Conservation (phyloP, 257 asterid genomes). For the Solanum pimpinellifolium region DNA sequence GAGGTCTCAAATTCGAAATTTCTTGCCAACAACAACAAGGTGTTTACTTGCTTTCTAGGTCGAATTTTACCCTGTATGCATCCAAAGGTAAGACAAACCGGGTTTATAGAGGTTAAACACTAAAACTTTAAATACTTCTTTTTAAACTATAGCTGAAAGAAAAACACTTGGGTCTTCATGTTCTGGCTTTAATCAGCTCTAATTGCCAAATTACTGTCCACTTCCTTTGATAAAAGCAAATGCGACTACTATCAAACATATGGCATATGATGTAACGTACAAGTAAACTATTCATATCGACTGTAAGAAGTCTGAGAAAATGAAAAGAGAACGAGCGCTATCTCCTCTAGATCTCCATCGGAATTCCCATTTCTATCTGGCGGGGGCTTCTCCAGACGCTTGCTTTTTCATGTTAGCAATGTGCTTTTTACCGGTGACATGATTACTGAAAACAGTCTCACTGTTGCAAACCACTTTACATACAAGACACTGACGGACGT, state of each 20-base stretch:
- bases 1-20: background rate
- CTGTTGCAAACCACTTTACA: slow-evolving; percentile 85
- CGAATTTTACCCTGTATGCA: background rate
- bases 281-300: background rate
- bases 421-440: slow-evolving; percentile 68
- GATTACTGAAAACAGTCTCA: slow-evolving; percentile 37
- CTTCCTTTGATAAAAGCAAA: background rate
- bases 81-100: background rate
- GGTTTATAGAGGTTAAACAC: background rate
- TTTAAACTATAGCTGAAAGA: background rate
- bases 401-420: slow-evolving; percentile 40
- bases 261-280: background rate
- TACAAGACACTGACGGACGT: slow-evolving; percentile 35
- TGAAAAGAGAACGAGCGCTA: background rate
- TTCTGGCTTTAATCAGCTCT: background rate
- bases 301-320: background rate
- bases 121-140: too few relatives aligned
- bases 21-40: background rate
- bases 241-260: background rate
- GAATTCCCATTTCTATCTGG: slow-evolving; percentile 2
- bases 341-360: background rate
- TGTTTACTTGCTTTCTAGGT: background rate
- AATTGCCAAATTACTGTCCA: background rate
- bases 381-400: slow-evolving; percentile 14
- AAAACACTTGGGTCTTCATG: background rate